phyloP scores from a whole-genome alignment of 768 basidiomycete species.

The Leccinum pellstonianum region DNA sequence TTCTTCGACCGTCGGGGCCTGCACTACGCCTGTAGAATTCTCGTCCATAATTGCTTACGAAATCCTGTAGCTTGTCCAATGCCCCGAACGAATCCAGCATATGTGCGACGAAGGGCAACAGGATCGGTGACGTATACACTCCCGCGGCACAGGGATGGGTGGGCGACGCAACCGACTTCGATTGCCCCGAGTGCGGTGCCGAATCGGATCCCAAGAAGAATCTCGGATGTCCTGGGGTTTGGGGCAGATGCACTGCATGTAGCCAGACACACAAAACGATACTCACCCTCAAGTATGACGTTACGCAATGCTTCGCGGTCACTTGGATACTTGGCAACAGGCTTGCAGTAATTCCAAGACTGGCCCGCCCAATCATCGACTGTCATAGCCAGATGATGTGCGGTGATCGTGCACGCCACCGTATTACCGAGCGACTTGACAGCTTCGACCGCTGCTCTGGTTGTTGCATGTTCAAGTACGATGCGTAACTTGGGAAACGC shows the following conservation, averaged over 20 bases:
- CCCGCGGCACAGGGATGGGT: slow-evolving; percentile 86
- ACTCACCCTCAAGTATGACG: slow-evolving; percentile 70
- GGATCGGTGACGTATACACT: slow-evolving; percentile 90
- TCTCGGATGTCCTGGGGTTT: slow-evolving; percentile 70
- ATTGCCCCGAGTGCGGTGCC: slow-evolving; percentile 79
- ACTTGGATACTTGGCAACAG: slow-evolving; percentile 93
- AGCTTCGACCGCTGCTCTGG: slow-evolving; percentile 83
- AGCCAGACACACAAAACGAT: background rate
- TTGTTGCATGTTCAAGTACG: slow-evolving; percentile 96
- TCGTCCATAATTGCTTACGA: slow-evolving; percentile 77
- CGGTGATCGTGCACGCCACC: slow-evolving; percentile 95
- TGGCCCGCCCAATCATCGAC: slow-evolving; percentile 98
- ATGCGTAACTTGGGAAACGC: slow-evolving; percentile 90
- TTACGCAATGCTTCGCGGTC: slow-evolving; percentile 82
- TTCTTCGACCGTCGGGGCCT: slow-evolving; percentile 32
- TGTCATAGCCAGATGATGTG: slow-evolving; percentile 91
- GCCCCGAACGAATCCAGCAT: slow-evolving; percentile 86
- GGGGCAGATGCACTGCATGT: background rate
- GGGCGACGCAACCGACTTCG: slow-evolving; percentile 71
- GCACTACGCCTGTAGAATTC: slow-evolving; percentile 62
- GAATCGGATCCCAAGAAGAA: slow-evolving; percentile 99
- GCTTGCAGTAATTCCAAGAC: slow-evolving; percentile 95
- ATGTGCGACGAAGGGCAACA: slow-evolving; percentile 88
- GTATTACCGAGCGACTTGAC: slow-evolving; percentile 77
- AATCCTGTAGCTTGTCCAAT: slow-evolving; percentile 75